Evolutionary conservation across 768 basidiomycete species (phyloP), one percentile per base, ranked within the genome.

Genomic region (Suillus luteus): DNA sequence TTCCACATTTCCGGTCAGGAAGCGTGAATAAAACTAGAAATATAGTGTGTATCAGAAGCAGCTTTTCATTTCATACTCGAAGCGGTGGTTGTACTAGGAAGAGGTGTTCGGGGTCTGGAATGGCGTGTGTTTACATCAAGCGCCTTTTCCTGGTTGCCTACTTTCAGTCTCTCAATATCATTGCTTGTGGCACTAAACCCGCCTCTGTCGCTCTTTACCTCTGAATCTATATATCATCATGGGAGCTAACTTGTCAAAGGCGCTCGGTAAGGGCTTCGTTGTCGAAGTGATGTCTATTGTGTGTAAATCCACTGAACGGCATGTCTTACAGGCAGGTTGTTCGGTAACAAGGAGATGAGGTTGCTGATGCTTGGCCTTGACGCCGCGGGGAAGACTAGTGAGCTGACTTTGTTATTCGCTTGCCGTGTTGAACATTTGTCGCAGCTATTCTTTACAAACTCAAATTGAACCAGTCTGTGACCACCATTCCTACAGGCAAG

Each of bases 291-390:
- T 44, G 33, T 40, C 43, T 44, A 51, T 60, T 58, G 31, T 49
- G 40, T 63, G 52, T 65, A 14, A 60, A 46, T 62, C 54, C 61
- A 62, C 48, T 35, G 35, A 43, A 43, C 62, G 49, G 59, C 31
- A 61, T 61, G n/a, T 69, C 63, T 51, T 51, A 14, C 72, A 96
- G 95, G 87, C 75, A 93, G 91, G 81, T 82, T 98, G 70, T 99
- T 98, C 77, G 96, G 95, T 67, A 99, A 95, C 86, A 96, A 95
- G 86, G 96, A 99, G 85, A 99, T 99, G 96, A 82, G 95, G 72
- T 81, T 96, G 72, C 81, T 97, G 75, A 99, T 99, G 96, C 81
- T 98, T 71, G 96, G 96, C 49, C 83, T 99, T 70, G 96, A 99
- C 76, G 96, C 96, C 51, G 96, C 96, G 55, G 96, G 96, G 73